These are phyloP conservation scores for Stromatinia cepivora DNA, from an alignment of 2,329 filamentous ascomycete genomes.

Conservation along the genomic window DNA sequence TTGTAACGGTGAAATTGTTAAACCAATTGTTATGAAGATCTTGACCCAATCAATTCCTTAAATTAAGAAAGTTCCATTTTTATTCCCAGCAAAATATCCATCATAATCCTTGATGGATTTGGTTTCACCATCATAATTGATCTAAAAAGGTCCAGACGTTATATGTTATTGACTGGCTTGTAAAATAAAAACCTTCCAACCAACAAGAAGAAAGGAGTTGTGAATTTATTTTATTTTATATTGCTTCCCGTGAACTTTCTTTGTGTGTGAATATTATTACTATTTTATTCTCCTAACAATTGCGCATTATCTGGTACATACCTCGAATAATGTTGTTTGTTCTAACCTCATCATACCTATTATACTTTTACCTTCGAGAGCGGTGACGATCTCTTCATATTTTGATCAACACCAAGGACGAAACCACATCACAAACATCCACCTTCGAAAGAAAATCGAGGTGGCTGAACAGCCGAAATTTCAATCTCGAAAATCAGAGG, in stretches of 20 bases:
- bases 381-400: slow-evolving; percentile 10
- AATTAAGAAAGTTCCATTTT: slow-evolving; percentile 5
- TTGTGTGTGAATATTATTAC: neutral
- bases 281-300: neutral
- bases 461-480: slow-evolving; percentile 17
- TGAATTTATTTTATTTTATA: neutral
- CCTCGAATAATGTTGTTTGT: slow-evolving; percentile 12
- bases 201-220: slow-evolving; percentile 4
- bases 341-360: slow-evolving; percentile 1
- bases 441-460: slow-evolving; percentile 7
- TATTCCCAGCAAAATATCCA: neutral
- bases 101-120: slow-evolving; percentile 8
- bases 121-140: slow-evolving; percentile 18
- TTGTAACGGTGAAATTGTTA: neutral
- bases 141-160: slow-evolving; percentile 17
- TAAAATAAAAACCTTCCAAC: slow-evolving; percentile 11
- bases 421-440: slow-evolving; percentile 10
- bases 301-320: neutral
- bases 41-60: slow-evolving; percentile 2
- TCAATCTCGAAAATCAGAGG: neutral
- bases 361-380: neutral
- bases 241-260: neutral
- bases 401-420: neutral
- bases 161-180: neutral
- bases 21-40: slow-evolving; percentile 1